Percentiles rank a stretch among this genome's conserved stretches.
Evolutionary conservation across 1,139 yeast genomes (phyloP).

Genomic region (Suhomyces bolitotheri): DNA sequence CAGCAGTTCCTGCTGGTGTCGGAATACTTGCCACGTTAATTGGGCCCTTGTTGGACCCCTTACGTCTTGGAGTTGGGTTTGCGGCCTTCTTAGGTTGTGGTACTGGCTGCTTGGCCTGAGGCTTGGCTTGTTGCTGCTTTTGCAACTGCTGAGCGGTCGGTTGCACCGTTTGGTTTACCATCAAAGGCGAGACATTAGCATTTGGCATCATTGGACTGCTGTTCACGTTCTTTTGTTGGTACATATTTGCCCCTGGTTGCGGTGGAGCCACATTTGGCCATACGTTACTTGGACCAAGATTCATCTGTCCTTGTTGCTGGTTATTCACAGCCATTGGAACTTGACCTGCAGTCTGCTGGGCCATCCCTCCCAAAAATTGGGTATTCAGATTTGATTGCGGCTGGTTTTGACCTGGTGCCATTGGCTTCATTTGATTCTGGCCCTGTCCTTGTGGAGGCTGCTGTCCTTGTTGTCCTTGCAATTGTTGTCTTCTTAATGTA

Average conservation of each 20-base stretch:
- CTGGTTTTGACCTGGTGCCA: not conserved
- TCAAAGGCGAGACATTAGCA: slow-evolving; percentile 21
- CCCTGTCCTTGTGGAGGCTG: slow-evolving; percentile 4
- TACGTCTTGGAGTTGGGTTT: slow-evolving; percentile 25
- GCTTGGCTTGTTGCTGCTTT: slow-evolving; percentile 9
- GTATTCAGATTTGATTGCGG: slow-evolving; percentile 3
- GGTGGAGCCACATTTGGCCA: slow-evolving; percentile 26
- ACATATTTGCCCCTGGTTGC: slow-evolving; percentile 4
- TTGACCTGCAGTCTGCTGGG: slow-evolving; percentile 9
- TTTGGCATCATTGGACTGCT: slow-evolving; percentile 30
- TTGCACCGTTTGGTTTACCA: slow-evolving; percentile 11
- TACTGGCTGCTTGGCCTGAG: slow-evolving; percentile 5
- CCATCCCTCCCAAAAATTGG: slow-evolving; percentile 6
- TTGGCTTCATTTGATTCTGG: slow-evolving; percentile 6
- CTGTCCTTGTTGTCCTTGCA: slow-evolving; percentile 23
- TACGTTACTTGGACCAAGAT: slow-evolving; percentile 21
- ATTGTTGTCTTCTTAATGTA: slow-evolving; percentile 36
- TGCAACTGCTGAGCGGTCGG: slow-evolving; percentile 6
- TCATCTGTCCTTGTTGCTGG: slow-evolving; percentile 10
- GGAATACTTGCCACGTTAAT: slow-evolving; percentile 25
- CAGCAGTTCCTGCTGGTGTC: slow-evolving; percentile 40
- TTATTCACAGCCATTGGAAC: slow-evolving; percentile 8
- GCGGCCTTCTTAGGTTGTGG: slow-evolving; percentile 20
- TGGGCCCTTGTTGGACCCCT: slow-evolving; percentile 25
- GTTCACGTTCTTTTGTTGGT: slow-evolving; percentile 14